A percentile compares a stretch with the other conserved stretches of the same genome.
These are phyloP conservation scores for Fusarium poae DNA, from an alignment of 2,329 filamentous ascomycete species.

Conservation along the genomic window DNA sequence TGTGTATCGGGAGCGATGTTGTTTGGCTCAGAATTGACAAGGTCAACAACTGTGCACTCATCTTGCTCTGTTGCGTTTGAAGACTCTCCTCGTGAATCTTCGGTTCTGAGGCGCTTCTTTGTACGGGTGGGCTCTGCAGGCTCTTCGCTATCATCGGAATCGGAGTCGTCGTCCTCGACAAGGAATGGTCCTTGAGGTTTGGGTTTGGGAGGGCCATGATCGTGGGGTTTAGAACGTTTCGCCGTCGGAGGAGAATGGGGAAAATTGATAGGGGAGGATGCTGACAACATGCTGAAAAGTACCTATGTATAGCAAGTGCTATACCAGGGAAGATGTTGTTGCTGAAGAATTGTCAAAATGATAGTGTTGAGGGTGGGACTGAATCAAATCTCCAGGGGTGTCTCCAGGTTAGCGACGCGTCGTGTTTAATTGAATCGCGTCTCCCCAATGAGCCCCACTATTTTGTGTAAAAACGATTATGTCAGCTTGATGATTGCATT, in stretches of 20 bases:
- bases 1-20: conserved; percentile 11
- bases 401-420: conserved; percentile 46
- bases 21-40: conserved; percentile 6
- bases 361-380: conserved; percentile 28
- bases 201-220: conserved; percentile 52
- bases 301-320: not conserved
- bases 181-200: conserved; percentile 57
- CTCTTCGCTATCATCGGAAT: conserved; percentile 43
- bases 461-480: conserved; percentile 23
- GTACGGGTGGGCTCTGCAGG: conserved; percentile 28
- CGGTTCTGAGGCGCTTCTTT: conserved; percentile 52
- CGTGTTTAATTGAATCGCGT: conserved; percentile 51
- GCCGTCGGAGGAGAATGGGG: conserved; percentile 60
- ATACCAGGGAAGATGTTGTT: not conserved
- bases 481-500: conserved; percentile 35
- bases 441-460: conserved; percentile 31
- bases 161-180: conserved; percentile 56
- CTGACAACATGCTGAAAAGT: conserved; percentile 64
- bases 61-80: conserved; percentile 2
- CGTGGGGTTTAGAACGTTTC: conserved; percentile 56
- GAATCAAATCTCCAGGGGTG: conserved; percentile 20
- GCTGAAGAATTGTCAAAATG: conserved; percentile 4
- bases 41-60: conserved; percentile 6
- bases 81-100: conserved; percentile 41
- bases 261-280: conserved; percentile 70